These are phyloP conservation scores for Pseudogymnoascus sp. DNA, from an alignment of 2,329 filamentous ascomycete genomes.

Conservation along the genomic window DNA sequence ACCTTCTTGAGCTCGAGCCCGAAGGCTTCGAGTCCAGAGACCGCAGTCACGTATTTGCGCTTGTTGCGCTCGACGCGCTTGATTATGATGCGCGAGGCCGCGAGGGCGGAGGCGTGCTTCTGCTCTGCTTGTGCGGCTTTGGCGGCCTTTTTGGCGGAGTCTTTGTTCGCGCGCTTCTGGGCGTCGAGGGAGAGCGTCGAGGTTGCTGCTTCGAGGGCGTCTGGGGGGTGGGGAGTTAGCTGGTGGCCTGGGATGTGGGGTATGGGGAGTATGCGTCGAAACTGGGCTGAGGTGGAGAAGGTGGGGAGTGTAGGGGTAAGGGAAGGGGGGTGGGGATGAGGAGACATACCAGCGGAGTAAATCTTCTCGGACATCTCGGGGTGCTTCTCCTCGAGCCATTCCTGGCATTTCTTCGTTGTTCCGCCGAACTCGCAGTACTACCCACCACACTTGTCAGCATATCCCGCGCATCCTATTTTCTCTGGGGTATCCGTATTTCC, in stretches of 20 bases:
- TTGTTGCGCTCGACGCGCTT: slow-evolving; percentile 98
- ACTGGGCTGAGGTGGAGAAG: background rate
- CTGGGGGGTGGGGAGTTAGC: slow-evolving; percentile 34
- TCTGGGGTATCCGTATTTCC: too few relatives aligned
- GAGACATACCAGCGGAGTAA: slow-evolving; percentile 70
- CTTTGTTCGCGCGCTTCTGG: slow-evolving; percentile 90
- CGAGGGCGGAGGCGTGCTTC: slow-evolving; percentile 74
- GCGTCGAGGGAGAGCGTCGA: slow-evolving; percentile 81
- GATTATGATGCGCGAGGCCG: slow-evolving; percentile 76
- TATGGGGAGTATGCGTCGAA: background rate
- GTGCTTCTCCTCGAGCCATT: slow-evolving; percentile 79
- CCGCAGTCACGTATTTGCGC: slow-evolving; percentile 89
- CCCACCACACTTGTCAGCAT: slow-evolving; percentile 20
- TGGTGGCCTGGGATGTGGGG: background rate
- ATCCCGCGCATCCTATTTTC: too few relatives aligned
- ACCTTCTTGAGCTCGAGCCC: slow-evolving; percentile 92
- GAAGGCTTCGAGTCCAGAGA: slow-evolving; percentile 85
- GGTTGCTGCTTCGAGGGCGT: slow-evolving; percentile 76
- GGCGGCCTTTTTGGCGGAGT: slow-evolving; percentile 92
- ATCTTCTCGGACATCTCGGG: slow-evolving; percentile 67
- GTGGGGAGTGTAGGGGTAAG: background rate
- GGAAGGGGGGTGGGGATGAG: too few relatives aligned
- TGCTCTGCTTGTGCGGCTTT: slow-evolving; percentile 85
- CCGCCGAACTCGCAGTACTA: slow-evolving; percentile 99
- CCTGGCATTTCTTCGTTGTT: slow-evolving; percentile 91